A percentile compares a stretch with the other conserved stretches of the same genome.
Evolutionary conservation across 2,329 filamentous ascomycete species (phyloP).

Genomic region (Aspergillus sojae): DNA sequence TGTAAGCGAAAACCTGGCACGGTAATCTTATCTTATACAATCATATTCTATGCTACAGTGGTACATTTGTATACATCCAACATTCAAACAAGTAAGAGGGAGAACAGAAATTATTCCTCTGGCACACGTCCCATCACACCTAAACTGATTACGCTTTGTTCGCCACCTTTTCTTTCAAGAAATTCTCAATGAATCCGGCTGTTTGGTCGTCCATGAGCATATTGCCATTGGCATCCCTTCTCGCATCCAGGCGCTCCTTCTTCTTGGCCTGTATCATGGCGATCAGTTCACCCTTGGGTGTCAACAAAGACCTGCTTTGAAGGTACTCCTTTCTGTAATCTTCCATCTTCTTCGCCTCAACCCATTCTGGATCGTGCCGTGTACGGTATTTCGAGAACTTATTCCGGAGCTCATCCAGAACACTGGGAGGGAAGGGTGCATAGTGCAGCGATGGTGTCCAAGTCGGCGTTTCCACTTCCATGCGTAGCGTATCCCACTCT

Average conservation of each 20-base stretch:
- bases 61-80: constrained; percentile 27
- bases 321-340: constrained; percentile 53
- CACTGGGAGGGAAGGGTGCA: constrained; percentile 74
- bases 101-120: not conserved
- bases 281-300: constrained; percentile 49
- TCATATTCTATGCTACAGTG: constrained; percentile 30
- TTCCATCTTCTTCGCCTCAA: constrained; percentile 65
- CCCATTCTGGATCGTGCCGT: constrained; percentile 74
- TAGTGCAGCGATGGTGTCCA: constrained; percentile 77
- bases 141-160: constrained; percentile 16
- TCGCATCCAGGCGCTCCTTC: constrained; percentile 36
- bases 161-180: constrained; percentile 31
- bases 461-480: constrained; percentile 72
- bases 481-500: constrained; percentile 71
- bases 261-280: constrained; percentile 41
- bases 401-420: constrained; percentile 84
- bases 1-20: not conserved
- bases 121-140: not conserved
- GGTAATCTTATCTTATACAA: constrained; percentile 25
- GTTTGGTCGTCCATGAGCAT: constrained; percentile 37
- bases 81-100: constrained; percentile 11
- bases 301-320: constrained; percentile 49
- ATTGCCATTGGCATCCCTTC: constrained; percentile 42
- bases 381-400: constrained; percentile 81
- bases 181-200: constrained; percentile 39